Evolutionary conservation across 352 stramenopile species (phyloP).

Genomic region (Thalassiosira livingstoniorum): DNA sequence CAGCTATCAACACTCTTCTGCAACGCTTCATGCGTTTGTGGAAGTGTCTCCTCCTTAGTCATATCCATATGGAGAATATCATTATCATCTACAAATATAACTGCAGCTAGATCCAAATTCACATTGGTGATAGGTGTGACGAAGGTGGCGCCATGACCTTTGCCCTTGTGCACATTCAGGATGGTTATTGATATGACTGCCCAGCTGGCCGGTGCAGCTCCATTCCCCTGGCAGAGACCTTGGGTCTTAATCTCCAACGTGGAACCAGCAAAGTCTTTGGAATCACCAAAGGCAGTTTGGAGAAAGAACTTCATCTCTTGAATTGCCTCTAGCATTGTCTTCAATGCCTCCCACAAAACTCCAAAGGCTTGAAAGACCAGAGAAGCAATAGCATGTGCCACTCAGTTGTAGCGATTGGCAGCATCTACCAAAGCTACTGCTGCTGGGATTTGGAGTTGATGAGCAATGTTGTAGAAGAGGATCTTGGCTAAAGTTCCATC

Average conservation of each 20-base stretch:
- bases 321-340: constrained; percentile 9
- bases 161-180: background rate
- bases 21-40: background rate
- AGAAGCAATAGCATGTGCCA: constrained; percentile 23
- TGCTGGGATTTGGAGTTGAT: background rate
- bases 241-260: constrained; percentile 8
- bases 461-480: constrained; percentile 29
- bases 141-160: background rate
- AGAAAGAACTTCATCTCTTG: constrained; percentile 7
- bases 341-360: constrained; percentile 1
- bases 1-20: background rate
- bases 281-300: constrained; percentile 10
- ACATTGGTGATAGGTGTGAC: background rate
- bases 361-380: constrained; percentile 33
- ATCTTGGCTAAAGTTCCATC: constrained; percentile 18
- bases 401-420: constrained; percentile 17
- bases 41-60: background rate
- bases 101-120: background rate
- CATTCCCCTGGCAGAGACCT: constrained; percentile 29
- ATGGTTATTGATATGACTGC: constrained; percentile 18
- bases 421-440: constrained; percentile 17
- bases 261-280: background rate
- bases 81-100: background rate
- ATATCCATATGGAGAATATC: constrained; percentile 1
- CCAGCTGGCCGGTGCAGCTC: constrained; percentile 19